phyloP scores from a whole-genome alignment of 139 green algal genomes.

The Chlorella sp. region DNA sequence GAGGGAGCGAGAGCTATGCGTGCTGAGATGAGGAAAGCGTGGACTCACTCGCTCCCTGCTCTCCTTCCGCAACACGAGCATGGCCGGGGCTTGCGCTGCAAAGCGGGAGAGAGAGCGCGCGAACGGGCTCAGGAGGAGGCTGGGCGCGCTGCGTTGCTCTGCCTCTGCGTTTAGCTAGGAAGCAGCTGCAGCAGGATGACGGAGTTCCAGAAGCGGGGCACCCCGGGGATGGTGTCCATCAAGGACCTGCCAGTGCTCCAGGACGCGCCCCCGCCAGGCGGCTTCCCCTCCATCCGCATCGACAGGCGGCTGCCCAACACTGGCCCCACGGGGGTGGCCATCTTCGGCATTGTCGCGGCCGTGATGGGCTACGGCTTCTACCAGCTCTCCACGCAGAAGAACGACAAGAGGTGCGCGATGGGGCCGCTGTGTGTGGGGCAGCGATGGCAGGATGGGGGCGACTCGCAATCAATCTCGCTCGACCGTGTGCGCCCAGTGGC shows the following conservation, averaged over 20 bases:
- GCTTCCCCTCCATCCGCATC: slow-evolving; percentile 85
- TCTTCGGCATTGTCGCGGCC: slow-evolving; percentile 69
- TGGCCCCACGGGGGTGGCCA: slow-evolving; percentile 73
- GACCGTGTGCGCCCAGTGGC: too few relatives aligned
- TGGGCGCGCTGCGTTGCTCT: too few relatives aligned
- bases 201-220: slow-evolving; percentile 68
- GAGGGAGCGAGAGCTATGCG: too few relatives aligned
- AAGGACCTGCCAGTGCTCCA: slow-evolving; percentile 87
- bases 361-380: slow-evolving; percentile 91
- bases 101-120: too few relatives aligned
- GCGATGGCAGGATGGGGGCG: slow-evolving; percentile 16
- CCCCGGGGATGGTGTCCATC: slow-evolving; percentile 75
- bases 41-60: too few relatives aligned
- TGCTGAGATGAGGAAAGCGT: too few relatives aligned
- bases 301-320: slow-evolving; percentile 78
- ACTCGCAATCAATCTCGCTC: too few relatives aligned
- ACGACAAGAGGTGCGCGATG: slow-evolving; percentile 16
- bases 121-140: too few relatives aligned
- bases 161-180: neutral
- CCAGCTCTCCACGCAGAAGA: slow-evolving; percentile 20
- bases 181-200: slow-evolving; percentile 55
- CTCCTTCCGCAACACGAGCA: too few relatives aligned
- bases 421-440: neutral
- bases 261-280: slow-evolving; percentile 82
- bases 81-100: too few relatives aligned